Evolutionary conservation across 441 rosid genomes (phyloP), one percentile per base, ranked within the genome.

Genomic region (Populus hybrid): DNA sequence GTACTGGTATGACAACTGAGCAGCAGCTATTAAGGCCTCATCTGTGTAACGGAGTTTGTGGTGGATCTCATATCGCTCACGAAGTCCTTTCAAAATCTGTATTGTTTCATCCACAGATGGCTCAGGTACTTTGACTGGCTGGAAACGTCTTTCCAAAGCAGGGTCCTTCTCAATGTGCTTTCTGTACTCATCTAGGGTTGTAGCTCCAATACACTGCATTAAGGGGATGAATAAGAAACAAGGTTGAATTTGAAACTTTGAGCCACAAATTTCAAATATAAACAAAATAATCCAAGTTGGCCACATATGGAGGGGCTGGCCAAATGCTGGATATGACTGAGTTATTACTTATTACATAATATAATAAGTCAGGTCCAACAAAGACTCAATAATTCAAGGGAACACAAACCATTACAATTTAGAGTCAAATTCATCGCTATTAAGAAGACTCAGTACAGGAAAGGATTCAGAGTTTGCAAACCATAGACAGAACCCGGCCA

Each of bases 101-200:
- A 87, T 78, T 1, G 89, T 81, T 65, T 88, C 92, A 63, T 89
- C 94, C 0, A 85, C 87, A 18, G 91, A 40, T 2, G 92, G 92
- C 79, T 90, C 92, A 8, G 90, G 88, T 50, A 89, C 90, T 78
- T 78, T 81, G 53, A 90, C 88, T 2, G 86, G 87, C 81, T 84
- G 91, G 81, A 89, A 87, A 26, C 94, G 77, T 75, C 91, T 89
- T 84, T 89, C 86, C 61, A 89, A 70, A 9, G 90, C 91, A 6
- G 90, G 85, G 78, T 90, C 92, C 80, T 89, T 89, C 80, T 86
- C 91, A 16, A 88, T 77, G 74, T 86, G 88, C 81, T 86, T 87
- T 78, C 89, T 80, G 80, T 90, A 89, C 72, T 90, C 89, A 72
- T 89, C 92, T 21, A 84, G 76, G 18, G 90, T 90, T 30, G 91